A percentile compares a stretch with the other conserved stretches of the same genome.
Evolutionary conservation across 805 yeast species (phyloP).

Genomic region (Starmerella etchellsii): DNA sequence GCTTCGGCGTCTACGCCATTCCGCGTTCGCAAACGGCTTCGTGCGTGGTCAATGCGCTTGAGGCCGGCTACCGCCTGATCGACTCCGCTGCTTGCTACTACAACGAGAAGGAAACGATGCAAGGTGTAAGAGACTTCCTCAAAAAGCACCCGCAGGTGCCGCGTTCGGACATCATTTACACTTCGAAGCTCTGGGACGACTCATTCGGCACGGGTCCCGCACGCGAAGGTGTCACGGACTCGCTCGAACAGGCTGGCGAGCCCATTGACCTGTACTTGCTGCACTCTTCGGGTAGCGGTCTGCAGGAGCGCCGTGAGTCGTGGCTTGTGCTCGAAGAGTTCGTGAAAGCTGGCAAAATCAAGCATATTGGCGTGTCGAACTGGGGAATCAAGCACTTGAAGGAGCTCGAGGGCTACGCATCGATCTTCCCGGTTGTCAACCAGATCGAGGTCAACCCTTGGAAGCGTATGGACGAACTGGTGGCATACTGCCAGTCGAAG

Average conservation of each 20-base stretch:
- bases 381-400: slow-evolving; percentile 44
- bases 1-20: slow-evolving; percentile 23
- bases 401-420: slow-evolving; percentile 35
- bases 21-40: slow-evolving; percentile 20
- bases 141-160: slow-evolving; percentile 37
- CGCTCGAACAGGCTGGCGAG: slow-evolving; percentile 41
- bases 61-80: slow-evolving; percentile 56
- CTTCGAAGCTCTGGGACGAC: slow-evolving; percentile 63
- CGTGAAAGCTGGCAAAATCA: slow-evolving; percentile 38
- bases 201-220: slow-evolving; percentile 50
- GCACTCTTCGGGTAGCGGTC: slow-evolving; percentile 27
- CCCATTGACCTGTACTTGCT: slow-evolving; percentile 63
- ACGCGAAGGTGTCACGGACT: slow-evolving; percentile 42
- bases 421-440: slow-evolving; percentile 48
- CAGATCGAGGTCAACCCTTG: slow-evolving; percentile 80
- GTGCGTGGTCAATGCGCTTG: slow-evolving; percentile 44
- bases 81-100: slow-evolving; percentile 60
- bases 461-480: slow-evolving; percentile 54
- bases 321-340: slow-evolving; percentile 48
- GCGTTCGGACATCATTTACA: slow-evolving; percentile 39
- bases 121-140: slow-evolving; percentile 45
- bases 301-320: slow-evolving; percentile 32
- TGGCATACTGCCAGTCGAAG: slow-evolving; percentile 43
- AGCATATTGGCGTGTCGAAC: slow-evolving; percentile 52
- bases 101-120: slow-evolving; percentile 50